phyloP scores from a whole-genome alignment of 345 rosid genomes.

The Balakata baccata region DNA sequence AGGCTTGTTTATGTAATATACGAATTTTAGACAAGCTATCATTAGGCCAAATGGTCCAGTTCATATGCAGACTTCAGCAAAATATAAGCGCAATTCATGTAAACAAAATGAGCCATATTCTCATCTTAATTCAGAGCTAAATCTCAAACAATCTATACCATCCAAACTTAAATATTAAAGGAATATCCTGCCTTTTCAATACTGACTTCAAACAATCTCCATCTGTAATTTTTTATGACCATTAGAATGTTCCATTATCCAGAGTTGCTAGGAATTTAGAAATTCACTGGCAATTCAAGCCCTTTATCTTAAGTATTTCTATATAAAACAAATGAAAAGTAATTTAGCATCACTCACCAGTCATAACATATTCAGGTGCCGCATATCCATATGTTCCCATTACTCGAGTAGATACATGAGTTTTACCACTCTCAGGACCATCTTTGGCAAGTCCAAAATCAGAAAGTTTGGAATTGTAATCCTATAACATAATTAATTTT shows the following conservation, averaged over 20 bases:
- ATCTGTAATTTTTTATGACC: neutral
- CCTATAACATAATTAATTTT: constrained; percentile 17
- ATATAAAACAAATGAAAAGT: neutral
- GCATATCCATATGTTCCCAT: constrained; percentile 49
- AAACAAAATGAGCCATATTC: neutral
- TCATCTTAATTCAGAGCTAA: too few relatives aligned
- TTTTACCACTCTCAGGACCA: constrained; percentile 43
- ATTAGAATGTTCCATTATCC: neutral
- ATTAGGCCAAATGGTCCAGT: neutral
- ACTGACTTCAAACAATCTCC: neutral
- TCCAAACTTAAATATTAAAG: too few relatives aligned
- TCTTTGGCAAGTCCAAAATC: constrained; percentile 50
- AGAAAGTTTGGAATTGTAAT: constrained; percentile 44
- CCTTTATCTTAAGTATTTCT: neutral
- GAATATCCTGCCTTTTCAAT: neutral
- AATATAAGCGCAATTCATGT: neutral
- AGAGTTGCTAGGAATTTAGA: neutral
- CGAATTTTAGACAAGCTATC: neutral
- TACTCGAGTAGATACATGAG: constrained; percentile 44
- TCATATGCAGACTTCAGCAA: neutral
- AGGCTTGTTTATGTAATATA: neutral
- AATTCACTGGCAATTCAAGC: neutral
- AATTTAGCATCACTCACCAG: constrained; percentile 24
- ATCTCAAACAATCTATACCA: too few relatives aligned
- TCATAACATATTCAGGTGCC: constrained; percentile 43